Evolutionary conservation across 306 rosid genomes (phyloP).

Genomic region (Carpinus fangiana): DNA sequence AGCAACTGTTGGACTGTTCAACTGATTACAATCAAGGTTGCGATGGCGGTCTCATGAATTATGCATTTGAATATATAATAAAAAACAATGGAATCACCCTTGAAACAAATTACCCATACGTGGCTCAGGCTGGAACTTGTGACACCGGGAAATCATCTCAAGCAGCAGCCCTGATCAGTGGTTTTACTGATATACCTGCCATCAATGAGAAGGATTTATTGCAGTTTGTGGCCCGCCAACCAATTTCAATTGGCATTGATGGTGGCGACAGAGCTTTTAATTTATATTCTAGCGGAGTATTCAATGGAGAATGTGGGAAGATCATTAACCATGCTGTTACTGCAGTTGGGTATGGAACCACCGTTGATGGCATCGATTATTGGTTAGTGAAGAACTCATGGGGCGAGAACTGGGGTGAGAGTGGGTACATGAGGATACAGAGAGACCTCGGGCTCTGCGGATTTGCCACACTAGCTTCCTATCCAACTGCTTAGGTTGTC

Average conservation of each 20-base stretch:
- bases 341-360: constrained; percentile 26
- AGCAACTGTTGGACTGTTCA: constrained; percentile 36
- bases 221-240: constrained; percentile 28
- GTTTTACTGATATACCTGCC: constrained; percentile 16
- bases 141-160: background rate
- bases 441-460: background rate
- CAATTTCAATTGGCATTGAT: background rate
- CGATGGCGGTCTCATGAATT: background rate
- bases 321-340: background rate
- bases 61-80: constrained; percentile 11
- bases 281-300: background rate
- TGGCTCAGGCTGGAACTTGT: constrained; percentile 1
- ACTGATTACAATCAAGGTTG: background rate
- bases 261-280: background rate
- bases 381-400: constrained; percentile 36
- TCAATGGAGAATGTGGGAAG: background rate
- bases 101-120: constrained; percentile 25
- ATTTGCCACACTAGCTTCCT: too few relatives aligned
- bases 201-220: constrained; percentile 22
- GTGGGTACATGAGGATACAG: constrained; percentile 28
- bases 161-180: constrained; percentile 9
- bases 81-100: constrained; percentile 19
- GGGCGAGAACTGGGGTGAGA: constrained; percentile 33
- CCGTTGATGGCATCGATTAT: constrained; percentile 14
- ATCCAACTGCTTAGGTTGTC: too few relatives aligned